Conservation (phyloP, 2,329 filamentous ascomycete species). For the Endoconidiophora polonica region DNA sequence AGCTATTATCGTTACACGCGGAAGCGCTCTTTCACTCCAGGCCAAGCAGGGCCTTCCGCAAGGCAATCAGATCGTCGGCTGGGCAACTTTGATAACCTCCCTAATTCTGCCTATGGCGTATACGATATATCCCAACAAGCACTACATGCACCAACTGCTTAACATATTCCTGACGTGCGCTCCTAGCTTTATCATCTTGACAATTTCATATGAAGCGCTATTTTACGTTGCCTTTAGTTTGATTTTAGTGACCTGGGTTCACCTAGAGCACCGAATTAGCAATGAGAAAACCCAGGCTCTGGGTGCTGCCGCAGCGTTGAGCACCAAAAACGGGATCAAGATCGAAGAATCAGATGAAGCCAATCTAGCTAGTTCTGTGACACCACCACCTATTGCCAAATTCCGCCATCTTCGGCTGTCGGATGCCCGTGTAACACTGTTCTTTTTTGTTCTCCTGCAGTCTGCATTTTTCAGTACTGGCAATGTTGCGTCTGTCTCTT, state of each 20-base stretch:
- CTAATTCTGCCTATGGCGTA: conserved; percentile 69
- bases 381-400: conserved; percentile 12
- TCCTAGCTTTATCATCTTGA: conserved; percentile 86
- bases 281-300: background rate
- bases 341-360: conserved; percentile 3
- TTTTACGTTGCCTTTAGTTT: conserved; percentile 86
- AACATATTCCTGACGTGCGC: conserved; percentile 86
- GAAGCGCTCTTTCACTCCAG: conserved; percentile 70
- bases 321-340: background rate
- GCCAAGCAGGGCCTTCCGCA: conserved; percentile 69
- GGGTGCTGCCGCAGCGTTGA: background rate
- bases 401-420: conserved; percentile 57
- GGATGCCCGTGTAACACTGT: conserved; percentile 78
- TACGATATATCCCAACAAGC: conserved; percentile 58
- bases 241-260: conserved; percentile 73
- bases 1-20: conserved; percentile 71
- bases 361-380: conserved; percentile 13
- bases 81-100: conserved; percentile 60
- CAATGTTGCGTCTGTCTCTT: conserved; percentile 84
- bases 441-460: conserved; percentile 89
- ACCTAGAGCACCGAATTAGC: conserved; percentile 55
- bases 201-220: conserved; percentile 90
- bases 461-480: conserved; percentile 95
- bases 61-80: conserved; percentile 78
- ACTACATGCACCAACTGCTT: conserved; percentile 80